Percentiles rank a stretch among this genome's conserved stretches.
These are phyloP conservation scores for Pachysandra terminalis DNA, from an alignment of 164 flowering plant genomes.

Conservation along the genomic window DNA sequence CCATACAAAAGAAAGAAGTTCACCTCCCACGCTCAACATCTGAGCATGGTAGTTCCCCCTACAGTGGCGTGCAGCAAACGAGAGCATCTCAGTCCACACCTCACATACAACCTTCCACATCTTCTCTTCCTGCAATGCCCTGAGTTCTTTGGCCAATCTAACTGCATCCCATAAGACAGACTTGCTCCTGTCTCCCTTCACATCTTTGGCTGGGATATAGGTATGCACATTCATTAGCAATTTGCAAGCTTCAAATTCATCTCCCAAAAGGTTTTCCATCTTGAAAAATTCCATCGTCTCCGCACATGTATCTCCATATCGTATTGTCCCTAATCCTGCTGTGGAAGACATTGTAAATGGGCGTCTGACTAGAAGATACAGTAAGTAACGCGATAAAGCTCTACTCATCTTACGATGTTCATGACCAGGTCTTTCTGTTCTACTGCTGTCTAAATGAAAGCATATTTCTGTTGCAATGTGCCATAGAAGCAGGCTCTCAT, in stretches of 20 bases:
- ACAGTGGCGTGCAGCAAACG: not conserved
- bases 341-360: not conserved
- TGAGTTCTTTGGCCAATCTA: conserved; percentile 6
- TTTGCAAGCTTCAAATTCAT: not conserved
- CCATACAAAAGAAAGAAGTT: not conserved
- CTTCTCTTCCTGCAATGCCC: not conserved
- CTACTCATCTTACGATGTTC: not conserved
- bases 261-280: not conserved
- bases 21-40: not conserved
- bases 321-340: conserved; percentile 1
- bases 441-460: not conserved
- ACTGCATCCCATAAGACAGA: conserved; percentile 14
- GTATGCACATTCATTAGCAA: not conserved
- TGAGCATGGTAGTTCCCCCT: not conserved
- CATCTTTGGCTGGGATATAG: not conserved
- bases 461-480: conserved; percentile 16
- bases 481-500: conserved; percentile 12
- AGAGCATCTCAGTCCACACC: not conserved
- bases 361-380: conserved; percentile 8
- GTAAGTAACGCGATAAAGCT: conserved; percentile 2
- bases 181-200: conserved; percentile 17
- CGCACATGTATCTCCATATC: conserved; percentile 6
- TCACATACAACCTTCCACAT: not conserved
- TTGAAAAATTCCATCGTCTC: conserved; percentile 3
- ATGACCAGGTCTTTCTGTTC: not conserved